Conservation (phyloP, 2,329 filamentous ascomycete species). For the Diaporthe citrichinensis region DNA sequence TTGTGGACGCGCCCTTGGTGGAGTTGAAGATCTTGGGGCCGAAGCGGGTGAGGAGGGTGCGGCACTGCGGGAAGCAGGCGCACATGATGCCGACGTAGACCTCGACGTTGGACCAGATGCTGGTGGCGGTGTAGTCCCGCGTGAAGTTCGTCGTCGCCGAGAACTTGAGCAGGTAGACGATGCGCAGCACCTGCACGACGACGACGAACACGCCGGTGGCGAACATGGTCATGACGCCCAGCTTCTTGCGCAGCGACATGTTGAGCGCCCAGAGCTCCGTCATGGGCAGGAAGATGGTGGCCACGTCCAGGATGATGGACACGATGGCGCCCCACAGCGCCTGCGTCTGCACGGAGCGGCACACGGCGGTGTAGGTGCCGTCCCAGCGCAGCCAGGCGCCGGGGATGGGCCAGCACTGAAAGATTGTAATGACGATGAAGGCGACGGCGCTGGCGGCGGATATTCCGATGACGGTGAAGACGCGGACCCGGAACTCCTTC, state of each 20-base stretch:
- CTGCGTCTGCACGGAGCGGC: not conserved
- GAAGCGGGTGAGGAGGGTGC: slow-evolving; percentile 19
- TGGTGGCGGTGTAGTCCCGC: slow-evolving; percentile 19
- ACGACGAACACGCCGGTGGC: slow-evolving; percentile 42
- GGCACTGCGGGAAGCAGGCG: slow-evolving; percentile 28
- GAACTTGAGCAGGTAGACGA: slow-evolving; percentile 25
- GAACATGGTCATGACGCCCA: slow-evolving; percentile 55
- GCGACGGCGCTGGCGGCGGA: not conserved
- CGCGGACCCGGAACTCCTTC: not conserved
- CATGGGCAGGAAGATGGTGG: slow-evolving; percentile 56
- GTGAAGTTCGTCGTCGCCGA: slow-evolving; percentile 1
- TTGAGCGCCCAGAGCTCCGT: slow-evolving; percentile 55
- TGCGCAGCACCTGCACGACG: slow-evolving; percentile 25
- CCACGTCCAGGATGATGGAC: slow-evolving; percentile 57
- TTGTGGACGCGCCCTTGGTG: not conserved
- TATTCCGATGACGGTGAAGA: slow-evolving; percentile 8
- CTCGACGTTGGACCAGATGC: slow-evolving; percentile 29
- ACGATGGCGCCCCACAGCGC: slow-evolving; percentile 53
- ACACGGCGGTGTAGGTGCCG: not conserved
- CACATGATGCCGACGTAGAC: slow-evolving; percentile 29
- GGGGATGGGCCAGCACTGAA: slow-evolving; percentile 24
- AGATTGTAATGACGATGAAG: not conserved
- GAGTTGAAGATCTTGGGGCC: slow-evolving; percentile 9
- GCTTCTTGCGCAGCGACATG: slow-evolving; percentile 57
- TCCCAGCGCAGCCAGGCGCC: slow-evolving; percentile 28